Evolutionary conservation across 768 basidiomycete species (phyloP).

Genomic region (Hydnomerulius pinastri): DNA sequence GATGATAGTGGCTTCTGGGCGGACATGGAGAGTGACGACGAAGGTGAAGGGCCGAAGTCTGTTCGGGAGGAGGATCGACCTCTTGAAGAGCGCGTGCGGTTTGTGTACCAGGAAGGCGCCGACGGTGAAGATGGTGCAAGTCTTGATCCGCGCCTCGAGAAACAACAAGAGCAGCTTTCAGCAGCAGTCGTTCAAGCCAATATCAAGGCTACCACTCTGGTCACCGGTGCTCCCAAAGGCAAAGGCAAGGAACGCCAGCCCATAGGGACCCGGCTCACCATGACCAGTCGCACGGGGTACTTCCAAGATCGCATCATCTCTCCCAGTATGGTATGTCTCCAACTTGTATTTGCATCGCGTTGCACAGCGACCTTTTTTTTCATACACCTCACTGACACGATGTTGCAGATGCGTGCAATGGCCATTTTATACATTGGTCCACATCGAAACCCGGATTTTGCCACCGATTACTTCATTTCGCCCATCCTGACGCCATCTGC

Average conservation of each 20-base stretch:
- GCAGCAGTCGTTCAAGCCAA: constrained; percentile 54
- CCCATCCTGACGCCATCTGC: constrained; percentile 86
- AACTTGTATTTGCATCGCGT: constrained; percentile 3
- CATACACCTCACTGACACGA: constrained; percentile 9
- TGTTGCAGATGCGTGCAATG: constrained; percentile 97
- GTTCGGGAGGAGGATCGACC: constrained; percentile 73
- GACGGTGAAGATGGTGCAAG: constrained; percentile 14
- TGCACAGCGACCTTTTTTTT: constrained; percentile 1
- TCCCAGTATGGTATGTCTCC: constrained; percentile 84
- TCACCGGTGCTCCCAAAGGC: constrained; percentile 30
- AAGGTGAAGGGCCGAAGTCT: constrained; percentile 47
- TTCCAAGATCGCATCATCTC: constrained; percentile 94
- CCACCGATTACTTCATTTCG: constrained; percentile 93
- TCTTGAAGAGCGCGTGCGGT: constrained; percentile 71
- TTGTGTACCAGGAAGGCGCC: constrained; percentile 41
- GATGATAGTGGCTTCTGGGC: constrained; percentile 55
- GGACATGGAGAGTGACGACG: constrained; percentile 53
- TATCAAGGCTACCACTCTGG: constrained; percentile 42
- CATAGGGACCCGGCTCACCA: constrained; percentile 87
- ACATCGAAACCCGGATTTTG: constrained; percentile 90
- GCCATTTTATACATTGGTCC: constrained; percentile 97
- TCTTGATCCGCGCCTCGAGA: constrained; percentile 35
- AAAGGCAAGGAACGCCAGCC: constrained; percentile 49
- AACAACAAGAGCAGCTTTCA: constrained; percentile 53
- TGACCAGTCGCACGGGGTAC: constrained; percentile 93